phyloP scores from a whole-genome alignment of 495 filamentous ascomycete genomes.

The Penicillium salamii region DNA sequence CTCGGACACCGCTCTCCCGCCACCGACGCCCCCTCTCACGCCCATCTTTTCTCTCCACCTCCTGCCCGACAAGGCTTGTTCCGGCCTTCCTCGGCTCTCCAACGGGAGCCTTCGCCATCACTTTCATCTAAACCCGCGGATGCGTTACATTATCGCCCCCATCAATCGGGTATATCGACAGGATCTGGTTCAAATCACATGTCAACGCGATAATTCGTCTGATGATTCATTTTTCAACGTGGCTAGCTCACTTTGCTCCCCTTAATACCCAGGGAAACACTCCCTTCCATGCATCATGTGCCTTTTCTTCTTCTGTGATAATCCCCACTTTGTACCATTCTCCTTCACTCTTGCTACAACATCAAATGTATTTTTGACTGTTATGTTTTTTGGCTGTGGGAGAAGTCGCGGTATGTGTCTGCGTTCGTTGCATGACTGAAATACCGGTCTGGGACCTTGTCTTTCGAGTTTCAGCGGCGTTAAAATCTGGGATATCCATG shows the following conservation, averaged over 20 bases:
- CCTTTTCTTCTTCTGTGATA: constrained; percentile 8
- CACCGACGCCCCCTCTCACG: constrained; percentile 21
- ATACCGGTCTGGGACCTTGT: constrained; percentile 4
- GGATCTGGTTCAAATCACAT: constrained; percentile 36
- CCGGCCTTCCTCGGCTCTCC: constrained; percentile 24
- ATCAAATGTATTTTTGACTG: constrained; percentile 17
- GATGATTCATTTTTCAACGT: neutral
- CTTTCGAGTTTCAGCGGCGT: constrained; percentile 8
- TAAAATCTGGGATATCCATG: constrained; percentile 14
- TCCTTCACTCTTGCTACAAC: constrained; percentile 4
- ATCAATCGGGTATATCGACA: constrained; percentile 25
- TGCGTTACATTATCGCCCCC: constrained; percentile 32
- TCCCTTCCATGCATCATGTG: neutral
- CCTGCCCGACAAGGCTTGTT: constrained; percentile 38
- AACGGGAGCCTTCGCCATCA: constrained; percentile 34
- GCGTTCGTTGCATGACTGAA: constrained; percentile 9
- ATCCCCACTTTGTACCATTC: neutral
- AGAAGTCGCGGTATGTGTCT: neutral
- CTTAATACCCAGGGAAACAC: constrained; percentile 9
- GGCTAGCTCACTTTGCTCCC: neutral
- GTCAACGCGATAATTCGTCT: constrained; percentile 28
- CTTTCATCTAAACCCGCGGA: constrained; percentile 33
- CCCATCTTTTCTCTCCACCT: constrained; percentile 38
- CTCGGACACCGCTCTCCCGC: constrained; percentile 29
- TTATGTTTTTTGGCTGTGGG: constrained; percentile 4